These are phyloP conservation scores for Phalaenopsis hybrid DNA, from an alignment of 116 monocot genomes.

Conservation along the genomic window DNA sequence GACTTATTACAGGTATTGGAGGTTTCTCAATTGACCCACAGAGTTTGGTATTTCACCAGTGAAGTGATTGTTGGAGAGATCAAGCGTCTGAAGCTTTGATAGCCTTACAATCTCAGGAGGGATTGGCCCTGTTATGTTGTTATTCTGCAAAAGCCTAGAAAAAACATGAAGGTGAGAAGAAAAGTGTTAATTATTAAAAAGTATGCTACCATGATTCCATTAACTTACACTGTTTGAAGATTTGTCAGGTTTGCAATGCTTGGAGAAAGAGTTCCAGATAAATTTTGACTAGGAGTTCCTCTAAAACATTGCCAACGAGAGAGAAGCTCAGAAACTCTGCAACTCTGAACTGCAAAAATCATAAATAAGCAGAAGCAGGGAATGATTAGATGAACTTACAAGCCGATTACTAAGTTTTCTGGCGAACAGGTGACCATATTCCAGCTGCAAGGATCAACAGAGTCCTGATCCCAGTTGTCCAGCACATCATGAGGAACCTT, in stretches of 20 bases:
- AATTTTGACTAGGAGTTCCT: conserved; percentile 41
- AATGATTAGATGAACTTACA: conserved; percentile 28
- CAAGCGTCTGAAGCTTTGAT: conserved; percentile 35
- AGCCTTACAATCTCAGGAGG: conserved; percentile 53
- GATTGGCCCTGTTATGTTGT: conserved; percentile 42
- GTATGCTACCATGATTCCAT: neutral
- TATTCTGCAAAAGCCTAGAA: conserved; percentile 49
- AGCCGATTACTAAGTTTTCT: conserved; percentile 39
- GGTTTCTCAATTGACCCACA: conserved; percentile 35
- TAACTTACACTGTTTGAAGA: conserved; percentile 36
- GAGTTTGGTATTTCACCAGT: conserved; percentile 38
- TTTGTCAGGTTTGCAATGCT: conserved; percentile 47
- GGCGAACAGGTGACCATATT: conserved; percentile 48
- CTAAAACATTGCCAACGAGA: conserved; percentile 14
- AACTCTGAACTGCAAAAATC: neutral
- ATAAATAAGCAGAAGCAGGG: neutral
- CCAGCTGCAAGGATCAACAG: conserved; percentile 77
- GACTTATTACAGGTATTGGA: conserved; percentile 50
- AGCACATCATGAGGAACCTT: conserved; percentile 46
- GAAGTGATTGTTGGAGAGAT: conserved; percentile 55
- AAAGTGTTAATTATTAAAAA: neutral
- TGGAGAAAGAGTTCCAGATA: conserved; percentile 47
- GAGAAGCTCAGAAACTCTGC: neutral
- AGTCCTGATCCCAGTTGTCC: conserved; percentile 52
- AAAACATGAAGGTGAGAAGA: neutral